Evolutionary conservation across 2,329 filamentous ascomycete genomes (phyloP).

Genomic region (Annulohypoxylon truncatum): DNA sequence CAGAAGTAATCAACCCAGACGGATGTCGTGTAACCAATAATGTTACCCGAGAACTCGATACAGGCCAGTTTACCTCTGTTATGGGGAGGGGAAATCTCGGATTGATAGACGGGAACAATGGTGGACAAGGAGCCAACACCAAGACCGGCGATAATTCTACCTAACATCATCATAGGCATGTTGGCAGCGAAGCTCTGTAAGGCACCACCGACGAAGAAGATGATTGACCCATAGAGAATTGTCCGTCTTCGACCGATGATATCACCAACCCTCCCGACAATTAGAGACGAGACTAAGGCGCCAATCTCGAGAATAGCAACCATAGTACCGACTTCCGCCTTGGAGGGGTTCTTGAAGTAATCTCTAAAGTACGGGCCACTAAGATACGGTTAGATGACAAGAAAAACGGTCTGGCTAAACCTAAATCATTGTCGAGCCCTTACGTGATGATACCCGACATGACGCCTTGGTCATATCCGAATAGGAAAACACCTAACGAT

Average conservation of each 20-base stretch:
- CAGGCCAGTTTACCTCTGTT: slow-evolving; percentile 95
- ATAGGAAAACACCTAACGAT: slow-evolving; percentile 86
- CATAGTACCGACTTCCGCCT: slow-evolving; percentile 93
- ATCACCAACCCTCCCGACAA: slow-evolving; percentile 90
- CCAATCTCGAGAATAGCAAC: slow-evolving; percentile 96
- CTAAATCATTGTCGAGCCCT: slow-evolving; percentile 43
- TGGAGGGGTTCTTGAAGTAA: slow-evolving; percentile 90
- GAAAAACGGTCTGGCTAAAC: neutral
- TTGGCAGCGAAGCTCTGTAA: slow-evolving; percentile 84
- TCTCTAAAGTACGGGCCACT: slow-evolving; percentile 90
- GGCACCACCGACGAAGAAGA: slow-evolving; percentile 87
- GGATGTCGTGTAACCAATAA: slow-evolving; percentile 93
- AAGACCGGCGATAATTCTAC: slow-evolving; percentile 85
- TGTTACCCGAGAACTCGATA: slow-evolving; percentile 98
- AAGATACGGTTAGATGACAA: slow-evolving; percentile 35
- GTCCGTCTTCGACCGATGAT: slow-evolving; percentile 89
- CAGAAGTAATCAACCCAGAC: slow-evolving; percentile 99
- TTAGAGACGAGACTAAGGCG: slow-evolving; percentile 87
- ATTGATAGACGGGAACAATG: slow-evolving; percentile 93
- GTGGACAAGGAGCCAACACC: slow-evolving; percentile 90
- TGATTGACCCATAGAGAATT: slow-evolving; percentile 91
- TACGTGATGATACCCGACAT: slow-evolving; percentile 82
- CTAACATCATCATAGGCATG: slow-evolving; percentile 90
- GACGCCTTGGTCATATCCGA: slow-evolving; percentile 90
- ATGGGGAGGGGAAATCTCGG: slow-evolving; percentile 94